These are phyloP conservation scores for Acaromyces ingoldii DNA, from an alignment of 1,284 basidiomycete genomes.

Conservation along the genomic window DNA sequence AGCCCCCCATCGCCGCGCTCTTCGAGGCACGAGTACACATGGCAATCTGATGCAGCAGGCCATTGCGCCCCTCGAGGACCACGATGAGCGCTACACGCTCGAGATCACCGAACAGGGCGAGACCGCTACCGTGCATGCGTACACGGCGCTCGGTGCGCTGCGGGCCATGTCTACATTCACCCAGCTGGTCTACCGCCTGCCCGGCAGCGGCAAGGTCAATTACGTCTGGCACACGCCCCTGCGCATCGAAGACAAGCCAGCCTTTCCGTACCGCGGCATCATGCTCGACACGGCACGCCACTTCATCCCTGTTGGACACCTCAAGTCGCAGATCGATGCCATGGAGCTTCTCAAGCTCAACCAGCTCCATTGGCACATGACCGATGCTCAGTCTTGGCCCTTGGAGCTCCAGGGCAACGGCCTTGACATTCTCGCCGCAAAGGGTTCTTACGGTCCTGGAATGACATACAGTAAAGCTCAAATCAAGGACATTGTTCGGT, in stretches of 20 bases:
- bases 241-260: slow-evolving; percentile 53
- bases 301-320: slow-evolving; percentile 58
- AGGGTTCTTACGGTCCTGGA: slow-evolving; percentile 65
- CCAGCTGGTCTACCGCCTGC: slow-evolving; percentile 59
- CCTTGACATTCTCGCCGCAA: slow-evolving; percentile 61
- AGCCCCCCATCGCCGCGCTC: background rate
- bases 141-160: slow-evolving; percentile 69
- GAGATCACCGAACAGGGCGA: slow-evolving; percentile 62
- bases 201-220: slow-evolving; percentile 53
- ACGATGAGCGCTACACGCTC: slow-evolving; percentile 67
- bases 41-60: background rate
- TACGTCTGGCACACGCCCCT: slow-evolving; percentile 57
- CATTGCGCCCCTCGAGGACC: slow-evolving; percentile 58
- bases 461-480: slow-evolving; percentile 63
- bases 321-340: slow-evolving; percentile 70
- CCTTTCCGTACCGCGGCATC: slow-evolving; percentile 61
- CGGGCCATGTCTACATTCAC: slow-evolving; percentile 76
- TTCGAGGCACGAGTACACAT: background rate
- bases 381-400: slow-evolving; percentile 63
- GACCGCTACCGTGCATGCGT: slow-evolving; percentile 62
- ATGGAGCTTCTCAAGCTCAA: slow-evolving; percentile 80
- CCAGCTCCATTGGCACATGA: slow-evolving; percentile 72
- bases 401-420: slow-evolving; percentile 57
- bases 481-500: slow-evolving; percentile 63
- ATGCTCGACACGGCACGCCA: slow-evolving; percentile 73